Base-by-base conservation (phyloP, 257 asterid genomes). In the Plantago elongata region DNA sequence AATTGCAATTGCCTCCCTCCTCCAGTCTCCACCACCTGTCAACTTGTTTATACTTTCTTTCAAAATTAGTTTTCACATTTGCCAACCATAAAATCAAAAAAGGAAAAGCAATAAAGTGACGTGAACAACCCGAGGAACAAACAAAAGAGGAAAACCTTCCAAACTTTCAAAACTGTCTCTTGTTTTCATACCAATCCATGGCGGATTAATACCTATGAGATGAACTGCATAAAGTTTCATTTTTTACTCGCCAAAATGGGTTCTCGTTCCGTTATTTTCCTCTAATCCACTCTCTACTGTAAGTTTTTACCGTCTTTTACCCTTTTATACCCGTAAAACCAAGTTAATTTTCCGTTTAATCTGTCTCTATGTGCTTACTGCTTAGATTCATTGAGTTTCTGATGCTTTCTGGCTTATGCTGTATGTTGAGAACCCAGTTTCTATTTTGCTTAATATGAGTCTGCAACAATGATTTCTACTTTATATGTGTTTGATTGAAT, bases 211-310 rank as follows among this genome's bases (percentile, higher is more conserved):
- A 42, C n/a, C 64, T 2, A 22, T 22, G 27, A 30, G 62, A 54
- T 54, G 45, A 14, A 54, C 59, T 17, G 17, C 40, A 46, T 55
- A 43, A 60, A 47, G 3, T 57, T 14, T 61, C 71, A 8, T 47
- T 44, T 47, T 45, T 51, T 17, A 44, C 54, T 12, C 40, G 57
- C 12, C 57, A 62, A 34, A 45, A 42, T 15, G 34, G 64, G 9
- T 60, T 45, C 42, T 30, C 13, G 46, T 59, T 10, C 13, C 15
- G 22, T 47, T 45, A 9, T 9, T 47, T 48, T 34, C 18, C 29
- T 62, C 4, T 49, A 61, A 46, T 47, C 66, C 66, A 37, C 40
- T 52, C 68, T 45, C 14, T 42, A 29, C 60, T 34, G 77, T 72
- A 62, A 60, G 81, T 64, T 54, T 9, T 29, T 30, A 18, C 57